These are phyloP conservation scores for Didymella pomorum DNA, from an alignment of 2,329 filamentous ascomycete species.

Conservation along the genomic window DNA sequence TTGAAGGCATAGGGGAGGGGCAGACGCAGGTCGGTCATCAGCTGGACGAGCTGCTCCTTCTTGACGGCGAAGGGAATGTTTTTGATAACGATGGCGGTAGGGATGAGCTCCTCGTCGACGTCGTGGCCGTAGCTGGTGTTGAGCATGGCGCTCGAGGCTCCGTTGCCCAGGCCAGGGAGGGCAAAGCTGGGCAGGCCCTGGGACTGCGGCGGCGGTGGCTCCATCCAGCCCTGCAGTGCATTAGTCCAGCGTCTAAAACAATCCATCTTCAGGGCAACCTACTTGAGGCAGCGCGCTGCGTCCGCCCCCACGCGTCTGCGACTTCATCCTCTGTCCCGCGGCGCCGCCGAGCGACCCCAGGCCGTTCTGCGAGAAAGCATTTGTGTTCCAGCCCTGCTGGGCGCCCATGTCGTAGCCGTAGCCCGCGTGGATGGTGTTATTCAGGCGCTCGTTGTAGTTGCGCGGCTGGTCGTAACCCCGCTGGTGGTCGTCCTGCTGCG, in stretches of 20 bases:
- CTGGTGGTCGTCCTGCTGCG: slow-evolving; percentile 48
- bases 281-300: slow-evolving; percentile 74
- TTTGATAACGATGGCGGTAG: slow-evolving; percentile 98
- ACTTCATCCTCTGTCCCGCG: slow-evolving; percentile 63
- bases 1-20: slow-evolving; percentile 98
- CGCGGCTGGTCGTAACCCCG: slow-evolving; percentile 57
- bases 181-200: slow-evolving; percentile 55
- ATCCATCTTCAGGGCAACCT: slow-evolving; percentile 48
- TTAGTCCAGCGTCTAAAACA: background rate
- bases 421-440: slow-evolving; percentile 64
- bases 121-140: slow-evolving; percentile 58
- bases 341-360: slow-evolving; percentile 66
- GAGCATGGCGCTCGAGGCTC: slow-evolving; percentile 43
- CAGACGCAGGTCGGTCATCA: slow-evolving; percentile 94
- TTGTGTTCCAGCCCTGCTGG: slow-evolving; percentile 83
- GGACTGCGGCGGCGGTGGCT: slow-evolving; percentile 45
- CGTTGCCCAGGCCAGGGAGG: slow-evolving; percentile 51
- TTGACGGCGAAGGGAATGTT: slow-evolving; percentile 99
- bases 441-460: slow-evolving; percentile 65
- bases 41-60: slow-evolving; percentile 89
- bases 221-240: slow-evolving; percentile 66
- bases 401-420: slow-evolving; percentile 73
- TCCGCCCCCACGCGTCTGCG: slow-evolving; percentile 62
- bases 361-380: slow-evolving; percentile 71
- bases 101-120: slow-evolving; percentile 87